Evolutionary conservation across 1,284 basidiomycete genomes (phyloP), one percentile per base, ranked within the genome.

Genomic region (Puccinia coronata): DNA sequence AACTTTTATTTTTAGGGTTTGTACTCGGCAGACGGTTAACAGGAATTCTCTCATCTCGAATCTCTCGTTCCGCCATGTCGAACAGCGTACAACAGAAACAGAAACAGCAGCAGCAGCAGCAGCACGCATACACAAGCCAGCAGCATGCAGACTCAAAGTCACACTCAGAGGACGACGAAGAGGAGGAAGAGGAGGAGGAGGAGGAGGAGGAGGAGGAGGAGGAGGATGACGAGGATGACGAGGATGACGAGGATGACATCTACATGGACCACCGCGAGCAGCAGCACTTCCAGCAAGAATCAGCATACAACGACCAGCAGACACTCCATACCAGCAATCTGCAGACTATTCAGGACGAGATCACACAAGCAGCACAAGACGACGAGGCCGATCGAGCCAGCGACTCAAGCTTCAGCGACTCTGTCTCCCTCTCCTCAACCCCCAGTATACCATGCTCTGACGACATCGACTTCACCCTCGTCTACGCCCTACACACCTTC

Each of bases 401-500:
- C 53, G 79, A 81, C 43, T 81, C 79, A 18, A 81, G 79, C 79
- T 81, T 81, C 43, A 81, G 79, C 43, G 79, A 81, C 34, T 81
- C 79, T 12, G 71, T 74, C 31, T 81, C 79, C 20, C 51, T 81
- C 57, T 72, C 67, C 34, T 94, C 92, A 18, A 91, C 91, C 2
- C 90, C 94, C 49, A 93, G 92, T 53, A 93, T 94, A 82, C 93
- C 93, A 2, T 93, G 94, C 86, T 81, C 79, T 25, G 93, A 94
- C 85, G 92, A 92, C 82, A 94, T 95, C 85, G 92, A 95, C 88
- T 95, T 95, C 85, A 92, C 93, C 86, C 89, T 94, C 83, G 93
- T 95, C 31, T 95, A 95, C 84, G 93, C 93, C 16, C 88, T 95
- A 28, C 95, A 96, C 85, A 96, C 93, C 83, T 97, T 97, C 86